Evolutionary conservation across 768 basidiomycete genomes (phyloP), one percentile per base, ranked within the genome.

Genomic region (Cyclocybe aegerita): DNA sequence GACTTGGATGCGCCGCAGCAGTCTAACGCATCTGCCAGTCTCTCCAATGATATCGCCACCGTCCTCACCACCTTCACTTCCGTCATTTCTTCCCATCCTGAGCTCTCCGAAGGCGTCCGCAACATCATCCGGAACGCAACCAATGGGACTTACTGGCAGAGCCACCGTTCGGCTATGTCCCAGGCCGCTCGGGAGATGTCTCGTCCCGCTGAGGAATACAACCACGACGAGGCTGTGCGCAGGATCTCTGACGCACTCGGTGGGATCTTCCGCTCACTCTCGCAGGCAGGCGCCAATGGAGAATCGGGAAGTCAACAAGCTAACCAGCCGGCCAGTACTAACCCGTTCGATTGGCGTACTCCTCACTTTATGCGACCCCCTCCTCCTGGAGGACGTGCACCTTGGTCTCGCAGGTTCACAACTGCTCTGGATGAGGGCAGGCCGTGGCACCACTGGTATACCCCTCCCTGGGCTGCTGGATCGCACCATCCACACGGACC

Each of bases 121-220:
- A 83, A 79, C 60, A 79, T 92, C 32, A 63, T 82, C 39, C 70
- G 71, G 43, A 88, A 90, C 56, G 72, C 84, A 4, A 71, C 76
- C 4, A 80, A 71, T 44, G 89, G 88, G 16, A 71, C 77, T 7
- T 91, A 92, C 61, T 92, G 86, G 88, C 65, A 70, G 33, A 65
- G 75, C 29, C 86, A 89, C 58, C 79, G 84, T 42, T 78, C 79
- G 7, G 70, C 78, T 2, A 65, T 89, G 39, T 76, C 81, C 7
- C 78, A 79, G 15, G 80, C 82, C 14, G 83, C 81, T 3, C 76
- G 78, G 32, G 73, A 78, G 33, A 59, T 86, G 7, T 73, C 78
- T 11, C 79, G 77, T 46, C 69, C 74, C n/a, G 65, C 78, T 0
- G 74, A 73, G 31, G 73, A 77, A 14, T 75, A 74, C 35, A 62